These are phyloP conservation scores for Penicillium egyptiacum DNA, from an alignment of 495 filamentous ascomycete genomes.

Conservation along the genomic window DNA sequence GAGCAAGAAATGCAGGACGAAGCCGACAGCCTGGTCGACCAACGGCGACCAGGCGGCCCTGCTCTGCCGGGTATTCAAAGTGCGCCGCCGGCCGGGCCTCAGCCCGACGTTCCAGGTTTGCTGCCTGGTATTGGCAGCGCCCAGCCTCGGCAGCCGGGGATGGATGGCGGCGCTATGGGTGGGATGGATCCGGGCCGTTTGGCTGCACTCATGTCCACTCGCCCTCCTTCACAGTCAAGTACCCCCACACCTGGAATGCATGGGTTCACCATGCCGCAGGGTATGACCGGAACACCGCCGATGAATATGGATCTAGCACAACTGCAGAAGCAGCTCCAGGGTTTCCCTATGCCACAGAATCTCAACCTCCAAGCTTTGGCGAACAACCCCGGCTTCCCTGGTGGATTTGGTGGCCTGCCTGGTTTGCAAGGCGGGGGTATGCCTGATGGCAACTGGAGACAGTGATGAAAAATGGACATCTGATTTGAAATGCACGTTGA, in stretches of 20 bases:
- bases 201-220: slow-evolving; percentile 47
- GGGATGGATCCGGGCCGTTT: slow-evolving; percentile 55
- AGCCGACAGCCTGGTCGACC: slow-evolving; percentile 88
- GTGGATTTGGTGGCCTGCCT: slow-evolving; percentile 43
- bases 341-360: slow-evolving; percentile 40
- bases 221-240: slow-evolving; percentile 39
- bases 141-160: slow-evolving; percentile 51
- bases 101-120: slow-evolving; percentile 38
- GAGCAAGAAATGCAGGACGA: slow-evolving; percentile 92
- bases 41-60: slow-evolving; percentile 63
- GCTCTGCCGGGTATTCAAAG: slow-evolving; percentile 54
- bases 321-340: slow-evolving; percentile 56
- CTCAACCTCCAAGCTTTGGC: slow-evolving; percentile 49
- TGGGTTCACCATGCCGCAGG: slow-evolving; percentile 48
- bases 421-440: slow-evolving; percentile 43
- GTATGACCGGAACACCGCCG: slow-evolving; percentile 47
- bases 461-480: slow-evolving; percentile 8
- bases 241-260: slow-evolving; percentile 32
- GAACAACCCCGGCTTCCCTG: slow-evolving; percentile 38
- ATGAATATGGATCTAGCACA: slow-evolving; percentile 68
- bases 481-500: slow-evolving; percentile 7
- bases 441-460: slow-evolving; percentile 41
- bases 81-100: slow-evolving; percentile 31
- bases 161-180: slow-evolving; percentile 48
- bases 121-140: slow-evolving; percentile 52